Conservation (phyloP, 371 early-diverging fungal genomes). For the Pancytospora philotis region DNA sequence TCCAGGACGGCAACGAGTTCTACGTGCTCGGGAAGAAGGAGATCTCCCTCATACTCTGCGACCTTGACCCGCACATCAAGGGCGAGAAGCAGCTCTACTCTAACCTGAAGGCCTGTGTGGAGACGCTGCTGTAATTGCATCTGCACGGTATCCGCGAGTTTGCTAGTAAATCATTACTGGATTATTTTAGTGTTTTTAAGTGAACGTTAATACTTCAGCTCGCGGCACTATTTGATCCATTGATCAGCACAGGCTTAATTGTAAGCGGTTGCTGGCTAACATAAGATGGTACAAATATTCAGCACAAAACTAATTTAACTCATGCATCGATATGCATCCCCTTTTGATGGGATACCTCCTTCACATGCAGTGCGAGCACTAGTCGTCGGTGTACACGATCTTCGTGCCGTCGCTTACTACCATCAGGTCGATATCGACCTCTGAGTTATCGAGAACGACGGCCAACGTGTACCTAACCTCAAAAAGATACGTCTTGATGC, state of each 20-base stretch:
- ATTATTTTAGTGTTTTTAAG: too few species aligned
- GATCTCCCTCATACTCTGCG: background rate
- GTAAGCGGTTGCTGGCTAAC: too few species aligned
- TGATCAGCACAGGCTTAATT: too few species aligned
- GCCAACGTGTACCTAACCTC: conserved; percentile 1
- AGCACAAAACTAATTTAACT: too few species aligned
- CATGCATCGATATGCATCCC: too few species aligned
- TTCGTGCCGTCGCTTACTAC: background rate
- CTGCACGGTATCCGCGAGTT: too few species aligned
- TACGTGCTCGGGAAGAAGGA: conserved; percentile 1
- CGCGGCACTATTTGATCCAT: too few species aligned
- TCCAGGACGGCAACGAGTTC: background rate
- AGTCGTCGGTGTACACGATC: background rate
- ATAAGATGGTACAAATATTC: too few species aligned
- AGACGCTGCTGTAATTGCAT: background rate
- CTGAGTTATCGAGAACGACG: background rate
- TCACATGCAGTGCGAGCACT: too few species aligned
- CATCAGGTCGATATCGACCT: conserved; percentile 1
- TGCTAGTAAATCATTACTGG: too few species aligned
- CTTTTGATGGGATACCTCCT: too few species aligned
- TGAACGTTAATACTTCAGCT: too few species aligned
- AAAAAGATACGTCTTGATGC: conserved; percentile 1
- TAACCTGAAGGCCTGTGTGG: background rate
- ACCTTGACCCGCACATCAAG: background rate
- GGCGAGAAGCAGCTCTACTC: background rate